Conservation (phyloP, 208 protist species). For the Trypanosoma scelopori region DNA sequence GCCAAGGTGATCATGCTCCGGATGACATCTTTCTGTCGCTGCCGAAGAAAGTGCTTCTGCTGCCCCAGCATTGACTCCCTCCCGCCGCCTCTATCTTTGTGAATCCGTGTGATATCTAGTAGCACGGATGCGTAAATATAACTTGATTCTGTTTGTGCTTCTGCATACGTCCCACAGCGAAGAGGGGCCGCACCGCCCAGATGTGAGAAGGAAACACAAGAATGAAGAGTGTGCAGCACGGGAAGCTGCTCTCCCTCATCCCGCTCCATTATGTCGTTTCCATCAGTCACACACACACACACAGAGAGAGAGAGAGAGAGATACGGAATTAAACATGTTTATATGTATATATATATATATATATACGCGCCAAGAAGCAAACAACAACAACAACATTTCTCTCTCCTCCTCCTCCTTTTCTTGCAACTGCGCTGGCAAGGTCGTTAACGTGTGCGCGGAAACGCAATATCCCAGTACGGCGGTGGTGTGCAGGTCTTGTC, state of each 20-base stretch:
- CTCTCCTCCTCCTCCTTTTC: neutral
- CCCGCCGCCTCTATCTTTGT: conserved; percentile 4
- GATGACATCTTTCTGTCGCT: conserved; percentile 65
- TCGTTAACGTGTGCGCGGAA: conserved; percentile 25
- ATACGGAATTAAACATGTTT: too few relatives aligned
- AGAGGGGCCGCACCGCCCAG: too few relatives aligned
- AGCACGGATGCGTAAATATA: too few relatives aligned
- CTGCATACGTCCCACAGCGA: too few relatives aligned
- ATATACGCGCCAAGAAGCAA: too few relatives aligned
- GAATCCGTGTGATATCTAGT: too few relatives aligned
- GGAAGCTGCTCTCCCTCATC: neutral
- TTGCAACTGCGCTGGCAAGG: neutral
- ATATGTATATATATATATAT: too few relatives aligned
- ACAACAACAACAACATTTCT: too few relatives aligned
- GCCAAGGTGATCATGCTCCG: conserved; percentile 71
- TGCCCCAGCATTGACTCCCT: conserved; percentile 13
- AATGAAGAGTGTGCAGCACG: neutral
- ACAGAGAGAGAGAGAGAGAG: too few relatives aligned
- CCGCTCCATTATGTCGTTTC: too few relatives aligned
- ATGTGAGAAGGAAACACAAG: neutral
- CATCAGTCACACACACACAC: too few relatives aligned
- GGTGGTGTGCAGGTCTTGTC: conserved; percentile 41
- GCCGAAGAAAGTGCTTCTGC: conserved; percentile 63
- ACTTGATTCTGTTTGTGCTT: too few relatives aligned
- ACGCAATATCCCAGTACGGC: conserved; percentile 74